Base-by-base conservation (phyloP, 1,139 yeast species). In the Geotrichum fermentans region DNA sequence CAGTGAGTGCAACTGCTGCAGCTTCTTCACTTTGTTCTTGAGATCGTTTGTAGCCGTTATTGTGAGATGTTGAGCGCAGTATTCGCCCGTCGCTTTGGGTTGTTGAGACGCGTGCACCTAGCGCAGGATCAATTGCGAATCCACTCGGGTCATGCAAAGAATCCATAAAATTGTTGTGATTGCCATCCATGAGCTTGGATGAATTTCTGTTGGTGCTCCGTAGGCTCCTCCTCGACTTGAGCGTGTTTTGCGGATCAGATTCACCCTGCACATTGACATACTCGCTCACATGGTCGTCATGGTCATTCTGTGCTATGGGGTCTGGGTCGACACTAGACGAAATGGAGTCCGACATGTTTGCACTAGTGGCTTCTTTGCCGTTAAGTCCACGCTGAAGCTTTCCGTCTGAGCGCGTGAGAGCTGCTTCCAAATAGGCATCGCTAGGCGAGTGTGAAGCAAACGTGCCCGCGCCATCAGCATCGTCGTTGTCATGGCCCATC, bases 61-160 rank as follows among this genome's bases (percentile, higher is more conserved):
- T 16, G 17, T 40, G 43, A 18, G 13, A 11, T 7, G 26, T 29
- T 16, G 30, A 24, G 8, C 34, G 28, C 2, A 29, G 43, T 13
- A 17, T 22, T 39, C 13, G 38, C 11, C 13, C 20, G 20, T 41
- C 29, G n/a, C 30, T 18, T 32, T 41, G 29, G n/a, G 33, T 18
- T 6, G 22, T 10, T 13, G 32, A 22, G 14, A 30, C 37, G 40
- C 32, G 40, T 22, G 38, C 14, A 14, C 53, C 52, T 24, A 52
- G 32, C 11, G 52, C 49, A 16, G 55, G 55, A 38, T 52, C 55
- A 36, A 52, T 52, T n/a, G 54, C 52, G 45, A 45, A 52, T 20
- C 45, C 54, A 29, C 29, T 45, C 7, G 32, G 43, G 16, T 43
- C 35, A 18, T 40, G 35, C n/a, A 40, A 32, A 14, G 43, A 40